Evolutionary conservation across 345 rosid genomes (phyloP), one percentile per base, ranked within the genome.

Genomic region (Euphorbia tirucalli): DNA sequence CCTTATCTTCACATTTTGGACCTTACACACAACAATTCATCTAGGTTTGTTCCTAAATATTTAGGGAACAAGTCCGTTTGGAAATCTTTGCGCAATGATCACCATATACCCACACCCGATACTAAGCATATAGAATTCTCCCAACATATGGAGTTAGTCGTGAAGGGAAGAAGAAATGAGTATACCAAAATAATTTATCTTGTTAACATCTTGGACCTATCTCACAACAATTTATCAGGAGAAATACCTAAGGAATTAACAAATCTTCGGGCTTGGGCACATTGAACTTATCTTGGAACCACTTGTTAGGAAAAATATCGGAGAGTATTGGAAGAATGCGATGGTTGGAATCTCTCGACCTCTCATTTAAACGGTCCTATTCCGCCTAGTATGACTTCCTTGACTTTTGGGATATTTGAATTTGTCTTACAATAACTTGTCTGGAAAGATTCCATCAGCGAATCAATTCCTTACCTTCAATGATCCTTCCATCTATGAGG

Each of bases 341-440:
- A n/a, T 11, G 7, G 67, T 19, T 65, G 32, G 74, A 65, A 73
- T 41, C 64, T 28, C 56, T 74, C 0, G 78, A 74, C 25, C 52
- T 78, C 0, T 70, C 78, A 16, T 44, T 11, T 74, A n/a, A 65
- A 68, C 9, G 78, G 81, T 30, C 1, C 39, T 11, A 65, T 78
- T 28, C 75, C 81, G 5, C 44, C 44, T 1, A 39, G 76, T 70
- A 68, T 77, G 73, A 9, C 65, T 61, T 68, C 72, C 1, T 28
- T 74, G 11, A 62, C 21, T 35, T 70, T 37, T 80, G 75, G 64
- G 58, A 22, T 48, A 41, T 58, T n/a, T 80, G 74, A 61, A 72
- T 52, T 35, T 80, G 55, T 80, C 83, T 15, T 32, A 63, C 46
- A 80, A 76, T 19, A 48, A 68, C 61, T 69, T 80, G 5, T 76